Evolutionary conservation across 345 rosid genomes (phyloP).

Genomic region (Gossypium mustelinum): DNA sequence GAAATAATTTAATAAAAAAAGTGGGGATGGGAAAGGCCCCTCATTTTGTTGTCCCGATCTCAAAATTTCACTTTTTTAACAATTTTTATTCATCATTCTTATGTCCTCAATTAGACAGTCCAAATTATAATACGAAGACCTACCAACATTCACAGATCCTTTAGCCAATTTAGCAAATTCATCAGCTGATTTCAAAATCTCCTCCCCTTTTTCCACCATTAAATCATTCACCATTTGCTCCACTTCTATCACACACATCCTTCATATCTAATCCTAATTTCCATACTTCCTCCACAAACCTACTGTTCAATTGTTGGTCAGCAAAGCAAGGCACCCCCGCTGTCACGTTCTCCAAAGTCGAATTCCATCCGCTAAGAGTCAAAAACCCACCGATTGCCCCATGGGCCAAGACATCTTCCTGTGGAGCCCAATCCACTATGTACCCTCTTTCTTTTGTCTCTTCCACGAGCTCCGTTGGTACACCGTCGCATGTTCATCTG

Average conservation of each 20-base stretch:
- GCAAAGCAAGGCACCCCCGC: conserved; percentile 48
- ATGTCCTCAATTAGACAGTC: conserved; percentile 36
- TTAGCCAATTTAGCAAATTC: conserved; percentile 30
- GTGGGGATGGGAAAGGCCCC: too few relatives aligned
- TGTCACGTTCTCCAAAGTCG: conserved; percentile 57
- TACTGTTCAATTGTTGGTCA: conserved; percentile 61
- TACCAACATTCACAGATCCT: conserved; percentile 22
- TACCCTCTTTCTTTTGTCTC: conserved; percentile 26
- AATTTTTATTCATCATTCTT: not conserved
- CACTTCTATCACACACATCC: conserved; percentile 46
- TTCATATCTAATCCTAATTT: conserved; percentile 63
- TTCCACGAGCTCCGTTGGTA: not conserved
- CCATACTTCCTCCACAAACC: conserved; percentile 59
- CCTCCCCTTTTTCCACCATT: conserved; percentile 54
- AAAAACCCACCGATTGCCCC: conserved; percentile 52
- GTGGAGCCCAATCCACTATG: conserved; percentile 42
- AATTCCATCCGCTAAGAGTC: conserved; percentile 78
- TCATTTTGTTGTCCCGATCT: too few relatives aligned
- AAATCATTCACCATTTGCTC: conserved; percentile 48
- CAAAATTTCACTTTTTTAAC: too few relatives aligned
- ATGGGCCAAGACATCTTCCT: conserved; percentile 43
- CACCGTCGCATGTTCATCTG: not conserved
- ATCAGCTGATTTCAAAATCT: conserved; percentile 23
- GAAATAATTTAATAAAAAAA: too few relatives aligned
- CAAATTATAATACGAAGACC: conserved; percentile 34